phyloP scores from a whole-genome alignment of 2,329 filamentous ascomycete species.

The Fusarium abutilonis region DNA sequence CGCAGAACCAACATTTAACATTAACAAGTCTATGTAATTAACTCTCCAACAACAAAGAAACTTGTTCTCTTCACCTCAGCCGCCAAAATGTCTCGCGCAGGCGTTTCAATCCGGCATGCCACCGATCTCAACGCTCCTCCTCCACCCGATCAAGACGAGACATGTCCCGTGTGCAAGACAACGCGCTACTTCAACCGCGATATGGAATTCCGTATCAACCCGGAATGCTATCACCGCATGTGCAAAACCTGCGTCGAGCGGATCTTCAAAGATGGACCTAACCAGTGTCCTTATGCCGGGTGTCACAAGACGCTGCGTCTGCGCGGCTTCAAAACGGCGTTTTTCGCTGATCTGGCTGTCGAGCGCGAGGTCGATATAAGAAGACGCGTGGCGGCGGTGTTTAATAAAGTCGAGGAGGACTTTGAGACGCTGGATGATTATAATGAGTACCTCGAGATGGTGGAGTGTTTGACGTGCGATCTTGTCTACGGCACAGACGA shows the following conservation, averaged over 20 bases:
- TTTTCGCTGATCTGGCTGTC: constrained; percentile 86
- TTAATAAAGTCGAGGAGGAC: constrained; percentile 90
- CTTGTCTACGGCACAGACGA: constrained; percentile 77
- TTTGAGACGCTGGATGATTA: constrained; percentile 85
- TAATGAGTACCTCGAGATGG: constrained; percentile 94
- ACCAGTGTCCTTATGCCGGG: constrained; percentile 89
- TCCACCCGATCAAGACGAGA: constrained; percentile 64
- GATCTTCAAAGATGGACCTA: constrained; percentile 90
- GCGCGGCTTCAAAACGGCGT: constrained; percentile 84
- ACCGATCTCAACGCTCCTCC: constrained; percentile 26
- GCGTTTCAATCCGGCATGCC: constrained; percentile 47
- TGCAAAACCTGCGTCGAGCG: constrained; percentile 95
- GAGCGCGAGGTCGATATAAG: constrained; percentile 96
- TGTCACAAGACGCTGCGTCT: constrained; percentile 89
- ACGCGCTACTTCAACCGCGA: constrained; percentile 93
- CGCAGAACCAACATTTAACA: constrained; percentile 31
- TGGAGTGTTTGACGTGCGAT: constrained; percentile 91
- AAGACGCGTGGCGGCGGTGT: constrained; percentile 78
- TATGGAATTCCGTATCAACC: constrained; percentile 96
- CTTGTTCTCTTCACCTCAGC: not conserved
- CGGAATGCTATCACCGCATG: constrained; percentile 99
- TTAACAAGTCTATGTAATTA: constrained; percentile 7
- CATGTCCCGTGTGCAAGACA: constrained; percentile 97
- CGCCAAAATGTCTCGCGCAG: constrained; percentile 45
- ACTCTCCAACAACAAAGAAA: constrained; percentile 1